phyloP scores from a whole-genome alignment of 768 basidiomycete species.

The Podaxis carcinomalis region DNA sequence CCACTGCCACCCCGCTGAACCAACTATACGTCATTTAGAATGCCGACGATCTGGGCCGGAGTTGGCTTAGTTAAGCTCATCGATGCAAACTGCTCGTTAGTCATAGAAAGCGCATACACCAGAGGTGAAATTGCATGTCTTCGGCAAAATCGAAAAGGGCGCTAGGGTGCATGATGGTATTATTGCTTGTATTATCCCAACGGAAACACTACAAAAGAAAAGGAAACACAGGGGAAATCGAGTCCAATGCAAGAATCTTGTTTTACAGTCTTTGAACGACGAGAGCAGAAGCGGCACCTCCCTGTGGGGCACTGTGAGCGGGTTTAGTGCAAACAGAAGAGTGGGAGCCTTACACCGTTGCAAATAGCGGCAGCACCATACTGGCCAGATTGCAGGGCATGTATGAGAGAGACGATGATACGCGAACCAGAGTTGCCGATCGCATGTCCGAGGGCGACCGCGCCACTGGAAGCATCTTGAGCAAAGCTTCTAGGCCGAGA shows the following conservation, averaged over 20 bases:
- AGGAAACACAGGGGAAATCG: background rate
- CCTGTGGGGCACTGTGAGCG: conserved; percentile 40
- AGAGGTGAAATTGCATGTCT: too few species aligned
- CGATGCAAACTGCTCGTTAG: background rate
- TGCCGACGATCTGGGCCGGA: background rate
- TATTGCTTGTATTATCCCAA: background rate
- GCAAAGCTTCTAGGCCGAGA: background rate
- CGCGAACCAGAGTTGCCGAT: conserved; percentile 95
- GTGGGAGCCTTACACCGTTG: conserved; percentile 73
- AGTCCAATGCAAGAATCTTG: background rate
- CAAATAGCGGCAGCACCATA: conserved; percentile 96
- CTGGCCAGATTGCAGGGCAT: conserved; percentile 87
- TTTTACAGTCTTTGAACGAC: conserved; percentile 81
- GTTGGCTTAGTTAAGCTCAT: background rate
- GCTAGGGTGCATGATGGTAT: background rate
- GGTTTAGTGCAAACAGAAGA: background rate
- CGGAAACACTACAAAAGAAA: background rate
- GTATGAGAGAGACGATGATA: conserved; percentile 89
- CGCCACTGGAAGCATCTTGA: conserved; percentile 59
- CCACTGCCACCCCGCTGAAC: background rate
- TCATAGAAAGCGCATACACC: too few species aligned
- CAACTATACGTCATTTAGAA: background rate
- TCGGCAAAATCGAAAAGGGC: too few species aligned
- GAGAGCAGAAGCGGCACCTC: conserved; percentile 89
- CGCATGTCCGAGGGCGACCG: conserved; percentile 93